Base-by-base conservation (phyloP, 2,329 filamentous ascomycete genomes). In the Talaromyces pinophilus region DNA sequence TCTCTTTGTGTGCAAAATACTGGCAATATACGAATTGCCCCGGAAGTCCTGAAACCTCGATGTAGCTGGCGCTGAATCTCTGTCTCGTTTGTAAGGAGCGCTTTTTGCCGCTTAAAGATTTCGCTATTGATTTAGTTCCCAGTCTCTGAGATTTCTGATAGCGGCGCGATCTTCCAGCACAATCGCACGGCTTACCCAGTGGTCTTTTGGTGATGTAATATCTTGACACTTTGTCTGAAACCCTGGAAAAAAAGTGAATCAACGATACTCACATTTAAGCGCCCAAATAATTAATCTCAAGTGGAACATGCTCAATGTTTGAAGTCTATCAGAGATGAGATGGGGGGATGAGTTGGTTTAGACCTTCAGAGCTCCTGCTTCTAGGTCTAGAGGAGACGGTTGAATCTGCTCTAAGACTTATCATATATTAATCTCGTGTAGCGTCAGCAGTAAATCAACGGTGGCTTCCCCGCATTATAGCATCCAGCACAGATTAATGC, bases 401-500 rank as follows among this genome's bases (percentile, higher is more conserved):
- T 5, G 1, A 13, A 30, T 54, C 7, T 54, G 33, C 8, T 52
- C 13, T 17, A 28, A 28, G 13, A 28, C 17, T 54, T n/a, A n/a
- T 3, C 7, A n/a, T 30, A 30, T 1, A 30, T 33, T 10, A 11
- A n/a, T 3, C 3, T n/a, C 48, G 13, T n/a, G 17, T 30, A 55
- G 50, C 30, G 25, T 22, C 17, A n/a, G 17, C 30, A 38, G 5
- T 38, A 4, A 40, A 1, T 38, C 7, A 33, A 38, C 8, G 11
- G 33, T 35, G 28, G 17, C 28, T 55, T n/a, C 33, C 50, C 54
- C 54, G 54, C 54, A 57, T 40, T 57, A 38, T 57, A 11, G 52
- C 30, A 55, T 55, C 30, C 10, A 55, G 30, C 52, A 22, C 15
- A 38, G 8, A 22, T 57, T 57, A 22, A 38, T 38, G 30, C n/a